Percentiles rank a stretch among this genome's conserved stretches.
phyloP scores from a whole-genome alignment of 306 rosid genomes.

The Sindora glabra region DNA sequence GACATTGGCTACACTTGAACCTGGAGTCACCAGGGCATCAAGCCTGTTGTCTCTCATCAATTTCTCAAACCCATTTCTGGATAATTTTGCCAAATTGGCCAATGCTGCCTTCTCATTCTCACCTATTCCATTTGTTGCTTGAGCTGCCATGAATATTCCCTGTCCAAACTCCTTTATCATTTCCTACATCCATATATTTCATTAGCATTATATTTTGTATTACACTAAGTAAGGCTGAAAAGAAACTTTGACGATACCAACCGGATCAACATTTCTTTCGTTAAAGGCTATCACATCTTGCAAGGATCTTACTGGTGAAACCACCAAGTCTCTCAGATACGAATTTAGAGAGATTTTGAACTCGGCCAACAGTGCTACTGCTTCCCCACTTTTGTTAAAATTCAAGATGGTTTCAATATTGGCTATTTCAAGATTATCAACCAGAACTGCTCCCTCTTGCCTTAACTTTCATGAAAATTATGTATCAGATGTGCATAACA shows the following conservation, averaged over 20 bases:
- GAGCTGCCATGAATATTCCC: neutral
- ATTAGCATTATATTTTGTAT: no score
- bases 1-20: neutral
- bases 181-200: constrained; percentile 2
- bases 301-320: constrained; percentile 21
- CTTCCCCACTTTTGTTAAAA: constrained; percentile 28
- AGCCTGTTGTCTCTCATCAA: constrained; percentile 11
- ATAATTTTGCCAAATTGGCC: constrained; percentile 6
- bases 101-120: constrained; percentile 8
- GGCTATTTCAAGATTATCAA: constrained; percentile 53
- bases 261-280: constrained; percentile 7
- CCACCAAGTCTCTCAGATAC: constrained; percentile 28
- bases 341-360: constrained; percentile 40
- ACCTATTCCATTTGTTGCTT: constrained; percentile 26
- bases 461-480: constrained; percentile 19
- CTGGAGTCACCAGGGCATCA: constrained; percentile 42
- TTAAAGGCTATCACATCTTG: constrained; percentile 28
- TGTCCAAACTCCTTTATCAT: constrained; percentile 9
- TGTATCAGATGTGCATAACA: neutral
- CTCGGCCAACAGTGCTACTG: constrained; percentile 22
- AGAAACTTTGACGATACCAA: neutral
- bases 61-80: constrained; percentile 13
- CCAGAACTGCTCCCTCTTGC: constrained; percentile 48
- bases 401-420: constrained; percentile 26
- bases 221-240: neutral